phyloP scores from a whole-genome alignment of 2,329 filamentous ascomycete genomes.

The Lecanosticta acicola region DNA sequence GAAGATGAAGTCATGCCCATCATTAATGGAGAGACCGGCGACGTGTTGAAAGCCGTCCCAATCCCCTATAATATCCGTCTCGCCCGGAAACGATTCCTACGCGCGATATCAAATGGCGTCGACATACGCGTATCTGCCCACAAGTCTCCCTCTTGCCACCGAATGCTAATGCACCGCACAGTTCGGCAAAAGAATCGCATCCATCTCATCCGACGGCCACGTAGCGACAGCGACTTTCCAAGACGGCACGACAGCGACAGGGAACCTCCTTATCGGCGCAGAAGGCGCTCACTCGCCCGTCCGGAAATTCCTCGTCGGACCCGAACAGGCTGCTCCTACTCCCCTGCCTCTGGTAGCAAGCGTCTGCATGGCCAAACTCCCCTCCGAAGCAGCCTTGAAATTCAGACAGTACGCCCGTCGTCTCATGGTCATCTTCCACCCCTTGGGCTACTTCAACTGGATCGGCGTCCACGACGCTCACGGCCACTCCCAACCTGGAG shows the following conservation, averaged over 20 bases:
- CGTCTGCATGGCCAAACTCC: conserved; percentile 14
- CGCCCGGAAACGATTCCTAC: conserved; percentile 15
- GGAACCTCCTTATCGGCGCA: conserved; percentile 27
- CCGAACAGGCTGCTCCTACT: conserved; percentile 8
- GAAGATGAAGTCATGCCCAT: conserved; percentile 18
- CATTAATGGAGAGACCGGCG: conserved; percentile 14
- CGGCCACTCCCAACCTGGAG: conserved; percentile 7
- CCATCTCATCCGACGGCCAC: conserved; percentile 9
- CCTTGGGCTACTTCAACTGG: conserved; percentile 18
- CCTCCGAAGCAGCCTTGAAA: conserved; percentile 8
- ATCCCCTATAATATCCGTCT: conserved; percentile 17
- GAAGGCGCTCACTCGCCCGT: conserved; percentile 31
- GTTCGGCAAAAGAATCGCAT: conserved; percentile 10
- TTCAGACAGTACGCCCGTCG: conserved; percentile 12
- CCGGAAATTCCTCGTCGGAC: conserved; percentile 12
- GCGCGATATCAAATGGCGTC: conserved; percentile 11
- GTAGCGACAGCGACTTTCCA: conserved; percentile 21
- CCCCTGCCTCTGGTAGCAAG: conserved; percentile 14
- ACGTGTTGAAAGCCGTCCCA: conserved; percentile 12
- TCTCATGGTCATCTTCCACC: conserved; percentile 16
- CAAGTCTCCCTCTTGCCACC: too few relatives aligned
- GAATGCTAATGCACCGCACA: background rate
- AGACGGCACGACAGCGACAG: conserved; percentile 22
- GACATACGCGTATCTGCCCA: conserved; percentile 9
- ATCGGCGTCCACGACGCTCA: conserved; percentile 18